Base-by-base conservation (phyloP, 805 yeast species). In the Wickerhamomyces pijperi region DNA sequence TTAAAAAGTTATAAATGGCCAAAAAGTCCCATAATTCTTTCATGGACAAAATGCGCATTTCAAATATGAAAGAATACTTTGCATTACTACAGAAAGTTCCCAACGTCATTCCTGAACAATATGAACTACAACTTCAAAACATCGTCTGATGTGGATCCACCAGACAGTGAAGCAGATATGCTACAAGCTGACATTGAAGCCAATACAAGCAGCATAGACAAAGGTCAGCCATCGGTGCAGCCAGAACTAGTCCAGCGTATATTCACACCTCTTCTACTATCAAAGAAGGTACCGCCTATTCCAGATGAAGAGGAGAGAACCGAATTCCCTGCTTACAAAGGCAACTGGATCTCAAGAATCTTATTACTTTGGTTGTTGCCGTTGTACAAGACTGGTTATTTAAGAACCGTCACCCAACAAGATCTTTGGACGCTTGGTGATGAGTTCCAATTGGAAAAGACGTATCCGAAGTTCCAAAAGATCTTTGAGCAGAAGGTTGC, bases 281-380 rank as follows among this genome's bases (percentile, higher is more conserved):
- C 16, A 15, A 29, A 34, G 17, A 54, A 53, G 20, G 42, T 32
- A n/a, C 79, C 80, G 2, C 70, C 67, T 3, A 47, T 74, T 1
- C 78, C 79, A 0, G 40, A 58, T 0, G 66, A 64, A 23, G 68
- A 67, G 6, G 77, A 74, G 43, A 51, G 81, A 39, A 49, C 39
- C 7, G 48, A 46, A 4, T 70, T 60, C 45, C 80, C 81, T 0
- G 60, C 56, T 36, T 40, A 50, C 28, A 39, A 49, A 3, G 59
- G 67, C 6, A 67, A 64, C 33, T n/a, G 57, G 9, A 39, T 74
- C n/a, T 62, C 66, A 14, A 59, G 56, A 43, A 34, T 62, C 1
- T 70, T 76, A 47, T 72, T 79, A 51, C 64, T 74, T 70, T 82
- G 87, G 85, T 56, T 82, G 37, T 48, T 57, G 12, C 85, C 85